Base-by-base conservation (phyloP, 2,329 filamentous ascomycete genomes). In the Apiospora rasikravindrae region DNA sequence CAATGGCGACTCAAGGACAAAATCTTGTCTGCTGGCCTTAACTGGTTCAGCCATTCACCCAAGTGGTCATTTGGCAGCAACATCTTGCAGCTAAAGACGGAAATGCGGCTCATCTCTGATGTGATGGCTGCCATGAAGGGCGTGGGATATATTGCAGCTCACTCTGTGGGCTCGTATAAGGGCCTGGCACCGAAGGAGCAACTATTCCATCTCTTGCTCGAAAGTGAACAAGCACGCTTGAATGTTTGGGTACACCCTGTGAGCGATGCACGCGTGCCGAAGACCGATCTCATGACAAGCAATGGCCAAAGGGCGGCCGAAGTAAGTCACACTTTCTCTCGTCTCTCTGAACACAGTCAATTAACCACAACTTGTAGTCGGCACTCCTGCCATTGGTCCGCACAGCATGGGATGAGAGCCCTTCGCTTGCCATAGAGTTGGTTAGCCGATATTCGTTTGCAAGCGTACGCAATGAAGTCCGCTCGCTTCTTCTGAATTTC, bases 21-120 rank as follows among this genome's bases (percentile, higher is more conserved):
- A 75, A 92, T 98, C 69, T 82, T 99, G 49, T 95, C 94, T 7
- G 95, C 94, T 42, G 95, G 91, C 19, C 85, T 99, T 44, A 91
- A 89, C 73, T 99, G 97, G 97, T 99, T 99, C 82, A 90, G 88
- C 51, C 89, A 91, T 75, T 86, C 94, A 7, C 94, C 95, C 19
- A 90, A 91, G 76, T 99, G 96, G 96, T 97, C 96, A 0, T 98
- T 96, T 82, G 96, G 96, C 71, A 96, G 96, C 77, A 99, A 98
- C 80, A 89, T 94, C 68, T 84, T 99, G 22, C 96, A 99, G 80
- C 86, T 98, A 69, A 98, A 97, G 84, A 96, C 97, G 0, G 96
- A 99, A 82, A 90, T 94, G 45, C 92, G 93, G 75, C 85, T 98
- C 24, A 88, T 98, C 51, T 88, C 88, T 8, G 95, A 98, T 79